A percentile compares a stretch with the other conserved stretches of the same genome.
Evolutionary conservation across 352 stramenopile species (phyloP).

Genomic region (Globisporangium nagaii): DNA sequence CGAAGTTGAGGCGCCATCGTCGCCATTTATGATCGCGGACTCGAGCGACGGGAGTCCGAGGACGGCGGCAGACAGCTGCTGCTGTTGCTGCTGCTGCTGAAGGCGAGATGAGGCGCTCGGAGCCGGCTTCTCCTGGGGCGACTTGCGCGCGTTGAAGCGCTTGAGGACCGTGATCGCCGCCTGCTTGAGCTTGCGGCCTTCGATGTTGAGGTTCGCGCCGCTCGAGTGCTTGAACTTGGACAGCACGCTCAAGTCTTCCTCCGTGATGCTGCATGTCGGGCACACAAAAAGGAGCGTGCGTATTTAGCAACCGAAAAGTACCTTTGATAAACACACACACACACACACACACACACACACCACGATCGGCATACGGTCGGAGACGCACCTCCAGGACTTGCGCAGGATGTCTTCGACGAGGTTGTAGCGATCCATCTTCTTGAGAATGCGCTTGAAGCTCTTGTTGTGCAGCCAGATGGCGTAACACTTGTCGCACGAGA

Average conservation of each 20-base stretch:
- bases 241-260: slow-evolving; percentile 35
- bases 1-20: background rate
- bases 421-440: slow-evolving; percentile 65
- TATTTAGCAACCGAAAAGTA: too few species aligned
- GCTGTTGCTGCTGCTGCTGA: background rate
- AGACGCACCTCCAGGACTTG: slow-evolving; percentile 46
- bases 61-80: background rate
- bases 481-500: slow-evolving; percentile 53
- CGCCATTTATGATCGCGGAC: slow-evolving; percentile 1
- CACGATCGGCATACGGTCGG: background rate
- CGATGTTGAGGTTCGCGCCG: slow-evolving; percentile 46
- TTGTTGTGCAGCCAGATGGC: slow-evolving; percentile 54
- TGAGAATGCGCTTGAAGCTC: slow-evolving; percentile 62
- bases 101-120: background rate
- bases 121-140: background rate
- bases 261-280: slow-evolving; percentile 14
- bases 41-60: slow-evolving; percentile 10
- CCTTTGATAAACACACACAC: too few species aligned
- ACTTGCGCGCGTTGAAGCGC: slow-evolving; percentile 17
- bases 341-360: slow-evolving; percentile 1
- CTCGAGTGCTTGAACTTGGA: slow-evolving; percentile 66
- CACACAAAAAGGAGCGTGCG: too few species aligned
- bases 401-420: slow-evolving; percentile 52
- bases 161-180: slow-evolving; percentile 43
- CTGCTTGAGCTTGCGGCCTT: slow-evolving; percentile 55